A percentile compares a stretch with the other conserved stretches of the same genome.
phyloP scores from a whole-genome alignment of 2,329 filamentous ascomycete genomes.

The Fusarium hostae region DNA sequence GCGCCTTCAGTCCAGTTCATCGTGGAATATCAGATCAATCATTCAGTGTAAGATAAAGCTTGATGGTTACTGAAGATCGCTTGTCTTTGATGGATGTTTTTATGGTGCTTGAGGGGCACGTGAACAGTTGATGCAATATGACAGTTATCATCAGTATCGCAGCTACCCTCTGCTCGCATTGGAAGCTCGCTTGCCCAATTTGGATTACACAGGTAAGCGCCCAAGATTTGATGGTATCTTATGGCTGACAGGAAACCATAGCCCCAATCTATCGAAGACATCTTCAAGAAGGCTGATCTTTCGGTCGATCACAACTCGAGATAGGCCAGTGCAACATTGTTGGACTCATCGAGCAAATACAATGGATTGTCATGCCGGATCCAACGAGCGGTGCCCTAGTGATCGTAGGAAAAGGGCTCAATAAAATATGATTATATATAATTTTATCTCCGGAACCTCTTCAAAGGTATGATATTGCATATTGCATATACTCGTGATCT shows the following conservation, averaged over 20 bases:
- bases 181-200: not conserved
- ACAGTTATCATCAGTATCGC: not conserved
- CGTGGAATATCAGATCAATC: not conserved
- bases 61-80: not conserved
- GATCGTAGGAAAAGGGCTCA: too few relatives aligned
- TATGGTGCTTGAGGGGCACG: not conserved
- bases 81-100: not conserved
- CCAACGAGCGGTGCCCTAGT: too few relatives aligned
- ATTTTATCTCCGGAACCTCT: fast-evolving
- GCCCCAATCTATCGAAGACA: not conserved
- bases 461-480: too few relatives aligned
- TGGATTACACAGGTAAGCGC: not conserved
- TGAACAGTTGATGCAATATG: not conserved
- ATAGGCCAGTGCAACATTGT: conserved; percentile 4
- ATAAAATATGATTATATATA: too few relatives aligned
- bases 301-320: not conserved
- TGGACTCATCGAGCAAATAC: not conserved
- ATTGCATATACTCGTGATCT: not conserved
- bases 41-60: not conserved
- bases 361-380: too few relatives aligned
- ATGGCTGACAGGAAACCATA: not conserved
- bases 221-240: too few relatives aligned
- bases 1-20: conserved; percentile 58
- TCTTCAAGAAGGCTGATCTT: not conserved
- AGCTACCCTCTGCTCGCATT: not conserved